Evolutionary conservation across 2,329 filamentous ascomycete genomes (phyloP).

Genomic region (Aspergillus fumigatiaffinis): DNA sequence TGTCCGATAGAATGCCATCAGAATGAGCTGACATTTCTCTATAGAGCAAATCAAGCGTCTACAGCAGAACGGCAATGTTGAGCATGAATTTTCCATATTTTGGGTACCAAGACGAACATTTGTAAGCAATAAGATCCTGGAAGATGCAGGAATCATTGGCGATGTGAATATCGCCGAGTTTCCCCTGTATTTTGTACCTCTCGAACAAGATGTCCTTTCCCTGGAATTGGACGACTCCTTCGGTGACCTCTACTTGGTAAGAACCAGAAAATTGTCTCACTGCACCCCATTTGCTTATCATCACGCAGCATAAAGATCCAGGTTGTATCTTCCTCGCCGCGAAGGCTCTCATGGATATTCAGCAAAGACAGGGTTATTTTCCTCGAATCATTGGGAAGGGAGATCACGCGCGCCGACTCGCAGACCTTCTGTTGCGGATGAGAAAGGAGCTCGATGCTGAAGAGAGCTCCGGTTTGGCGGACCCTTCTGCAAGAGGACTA

Average conservation of each 20-base stretch:
- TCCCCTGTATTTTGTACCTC: conserved; percentile 81
- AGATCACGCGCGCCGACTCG: conserved; percentile 83
- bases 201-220: conserved; percentile 88
- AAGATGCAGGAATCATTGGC: conserved; percentile 88
- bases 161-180: conserved; percentile 87
- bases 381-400: conserved; percentile 94
- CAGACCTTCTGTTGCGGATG: conserved; percentile 85
- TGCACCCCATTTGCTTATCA: not conserved
- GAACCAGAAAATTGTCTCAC: conserved; percentile 9
- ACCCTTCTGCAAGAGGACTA: conserved; percentile 58
- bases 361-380: conserved; percentile 87
- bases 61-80: conserved; percentile 79
- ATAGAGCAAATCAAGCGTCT: conserved; percentile 87
- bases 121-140: conserved; percentile 84
- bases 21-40: conserved; percentile 53
- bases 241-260: conserved; percentile 74
- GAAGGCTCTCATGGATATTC: conserved; percentile 88
- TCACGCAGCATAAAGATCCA: conserved; percentile 69
- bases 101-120: conserved; percentile 92
- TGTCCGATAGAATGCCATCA: conserved; percentile 49
- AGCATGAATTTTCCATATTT: conserved; percentile 95
- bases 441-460: conserved; percentile 85
- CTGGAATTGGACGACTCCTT: conserved; percentile 87
- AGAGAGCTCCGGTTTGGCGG: conserved; percentile 58
- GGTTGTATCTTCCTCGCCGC: conserved; percentile 86